Base-by-base conservation (phyloP, 2,329 filamentous ascomycete genomes). In the Alternaria metachromatica region DNA sequence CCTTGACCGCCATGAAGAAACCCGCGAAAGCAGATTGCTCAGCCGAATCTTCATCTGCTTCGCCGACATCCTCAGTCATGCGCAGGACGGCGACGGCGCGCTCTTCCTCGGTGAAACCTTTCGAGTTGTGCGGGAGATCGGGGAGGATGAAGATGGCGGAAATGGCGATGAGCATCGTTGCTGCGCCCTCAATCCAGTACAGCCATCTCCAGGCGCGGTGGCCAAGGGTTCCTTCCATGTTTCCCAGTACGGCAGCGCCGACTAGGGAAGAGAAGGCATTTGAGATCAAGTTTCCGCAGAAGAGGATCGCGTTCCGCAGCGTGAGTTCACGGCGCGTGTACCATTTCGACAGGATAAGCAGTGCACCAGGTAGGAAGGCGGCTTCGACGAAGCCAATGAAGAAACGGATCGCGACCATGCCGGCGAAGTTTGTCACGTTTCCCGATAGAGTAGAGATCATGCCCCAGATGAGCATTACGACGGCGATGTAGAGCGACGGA, bases 321-420 rank as follows among this genome's bases (percentile, higher is more conserved):
- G 79, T 79, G 41, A 82, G 71, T 60, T 82, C 80, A 54, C 85
- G 84, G 51, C 88, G 84, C 2, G 88, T 90, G 76, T 91, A 91
- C 85, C 88, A 91, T 69, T 89, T 88, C 0, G 87, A 88, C 20
- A 91, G 82, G 49, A 90, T 87, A 46, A 90, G 82, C 11, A 90
- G 82, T 0, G 87, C 87, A 45, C 89, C 89, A 0, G 89, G 89
- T 25, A 90, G 81, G 75, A 90, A 90, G 0, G 79, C 80, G 13
- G 78, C 78, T 66, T 80, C 78, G 7, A 78, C 76, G 50, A 80
- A 77, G 2, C 78, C 78, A 54, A 80, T 76, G 67, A 72, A 79
- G 66, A 80, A 80, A 12, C 77, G 75, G n/a, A 76, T 68, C 3
- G 71, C 72, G 13, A 82, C 74, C 71, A 82, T 79, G 37, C 80